These are phyloP conservation scores for Ganoderma multipileum DNA, from an alignment of 1,284 basidiomycete species.

Conservation along the genomic window DNA sequence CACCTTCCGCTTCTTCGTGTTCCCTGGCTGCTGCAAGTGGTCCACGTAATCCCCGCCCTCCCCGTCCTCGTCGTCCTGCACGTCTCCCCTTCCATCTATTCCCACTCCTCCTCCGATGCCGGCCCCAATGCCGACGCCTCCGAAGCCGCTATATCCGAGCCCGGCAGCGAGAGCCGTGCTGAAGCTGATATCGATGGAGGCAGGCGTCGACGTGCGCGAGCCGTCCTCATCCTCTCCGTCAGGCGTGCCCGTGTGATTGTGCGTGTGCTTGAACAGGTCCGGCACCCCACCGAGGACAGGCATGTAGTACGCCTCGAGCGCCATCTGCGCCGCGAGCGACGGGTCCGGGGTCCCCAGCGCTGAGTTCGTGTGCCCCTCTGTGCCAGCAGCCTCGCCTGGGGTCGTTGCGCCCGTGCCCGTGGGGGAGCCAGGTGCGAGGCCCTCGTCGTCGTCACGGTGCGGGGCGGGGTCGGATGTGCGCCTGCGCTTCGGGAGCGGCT, in stretches of 20 bases:
- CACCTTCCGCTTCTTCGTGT: slow-evolving; percentile 86
- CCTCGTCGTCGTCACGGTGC: slow-evolving; percentile 32
- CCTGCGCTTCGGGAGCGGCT: slow-evolving; percentile 78
- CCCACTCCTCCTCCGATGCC: slow-evolving; percentile 12
- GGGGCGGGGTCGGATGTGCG: slow-evolving; percentile 49
- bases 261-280: slow-evolving; percentile 44
- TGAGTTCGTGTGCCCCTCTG: not conserved
- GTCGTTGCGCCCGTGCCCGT: slow-evolving; percentile 1
- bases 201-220: slow-evolving; percentile 26
- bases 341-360: slow-evolving; percentile 9
- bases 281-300: slow-evolving; percentile 58
- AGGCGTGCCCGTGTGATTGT: slow-evolving; percentile 15
- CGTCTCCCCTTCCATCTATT: slow-evolving; percentile 18
- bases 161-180: slow-evolving; percentile 26
- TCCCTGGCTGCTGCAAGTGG: slow-evolving; percentile 76
- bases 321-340: slow-evolving; percentile 53
- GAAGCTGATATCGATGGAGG: slow-evolving; percentile 38
- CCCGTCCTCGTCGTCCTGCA: slow-evolving; percentile 51
- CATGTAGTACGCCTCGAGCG: slow-evolving; percentile 67
- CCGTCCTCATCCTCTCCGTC: slow-evolving; percentile 13
- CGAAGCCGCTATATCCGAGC: not conserved
- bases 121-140: not conserved
- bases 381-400: not conserved
- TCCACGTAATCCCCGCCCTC: slow-evolving; percentile 64
- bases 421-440: slow-evolving; percentile 11